Percentiles rank a stretch among this genome's conserved stretches.
Evolutionary conservation across 2,329 filamentous ascomycete genomes (phyloP).

Genomic region (Scopulariopsis brevicaulis): DNA sequence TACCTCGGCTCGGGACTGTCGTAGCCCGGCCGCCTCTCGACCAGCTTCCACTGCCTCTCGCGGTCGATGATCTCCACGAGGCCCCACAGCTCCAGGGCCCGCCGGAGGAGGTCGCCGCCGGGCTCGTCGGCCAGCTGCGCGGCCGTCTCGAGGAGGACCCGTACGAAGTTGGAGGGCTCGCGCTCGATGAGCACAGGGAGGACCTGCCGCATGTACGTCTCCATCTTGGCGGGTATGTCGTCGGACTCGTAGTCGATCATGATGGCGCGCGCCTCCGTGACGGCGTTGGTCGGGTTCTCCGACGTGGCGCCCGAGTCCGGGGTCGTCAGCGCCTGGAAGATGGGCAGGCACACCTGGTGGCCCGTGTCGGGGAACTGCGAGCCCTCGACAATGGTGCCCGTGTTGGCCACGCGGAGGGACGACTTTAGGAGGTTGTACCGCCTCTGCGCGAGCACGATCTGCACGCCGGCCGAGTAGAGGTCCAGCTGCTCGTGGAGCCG

Average conservation of each 20-base stretch:
- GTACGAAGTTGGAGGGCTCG: conserved; percentile 49
- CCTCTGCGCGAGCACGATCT: conserved; percentile 49
- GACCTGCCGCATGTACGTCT: conserved; percentile 48
- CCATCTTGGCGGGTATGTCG: conserved; percentile 46
- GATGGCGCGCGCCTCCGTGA: conserved; percentile 25
- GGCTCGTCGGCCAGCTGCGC: conserved; percentile 30
- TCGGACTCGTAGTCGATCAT: conserved; percentile 52
- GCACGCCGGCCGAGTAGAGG: conserved; percentile 51
- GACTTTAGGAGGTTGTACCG: conserved; percentile 44
- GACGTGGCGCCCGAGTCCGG: neutral
- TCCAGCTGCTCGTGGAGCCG: conserved; percentile 50
- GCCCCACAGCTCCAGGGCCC: conserved; percentile 53
- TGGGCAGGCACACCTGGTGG: conserved; percentile 10
- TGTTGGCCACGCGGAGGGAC: conserved; percentile 33
- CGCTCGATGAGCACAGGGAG: conserved; percentile 45
- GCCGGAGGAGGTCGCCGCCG: conserved; percentile 40
- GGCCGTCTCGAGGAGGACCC: conserved; percentile 44
- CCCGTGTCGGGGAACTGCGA: conserved; percentile 45
- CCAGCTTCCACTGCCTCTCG: conserved; percentile 49
- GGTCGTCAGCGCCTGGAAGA: conserved; percentile 4
- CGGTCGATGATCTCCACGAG: conserved; percentile 54
- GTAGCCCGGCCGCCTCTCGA: conserved; percentile 31
- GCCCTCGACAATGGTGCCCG: conserved; percentile 40
- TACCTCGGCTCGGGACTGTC: conserved; percentile 25
- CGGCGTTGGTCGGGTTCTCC: conserved; percentile 25